Evolutionary conservation across 768 basidiomycete genomes (phyloP), one percentile per base, ranked within the genome.

Genomic region (Harrya chromipes): DNA sequence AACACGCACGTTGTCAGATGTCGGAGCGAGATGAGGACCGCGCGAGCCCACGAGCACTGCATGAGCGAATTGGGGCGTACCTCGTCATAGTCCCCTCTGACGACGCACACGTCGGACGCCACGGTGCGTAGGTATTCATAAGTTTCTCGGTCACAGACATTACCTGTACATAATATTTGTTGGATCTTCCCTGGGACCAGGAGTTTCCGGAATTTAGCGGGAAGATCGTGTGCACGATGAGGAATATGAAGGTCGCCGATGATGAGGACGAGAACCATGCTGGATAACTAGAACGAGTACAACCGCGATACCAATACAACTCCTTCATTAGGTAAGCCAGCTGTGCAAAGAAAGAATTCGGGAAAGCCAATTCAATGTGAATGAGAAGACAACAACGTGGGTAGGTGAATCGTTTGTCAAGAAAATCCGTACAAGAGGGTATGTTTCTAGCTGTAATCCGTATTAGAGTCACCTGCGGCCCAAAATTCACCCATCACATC

Each of bases 181-280:
- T 94, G 91, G 39, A 99, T 98, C 70, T 99, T 99, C 19, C 97
- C 97, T 17, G 90, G 90, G 6, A 91, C 85, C 45, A 99, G 77
- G 1, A 98, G 84, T 64, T 97, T 97, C 74, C 95, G 94, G 74
- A 99, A 99, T 72, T 97, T 97, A 13, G 83, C 75, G 0, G 97
- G 94, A 9, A 99, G 80, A 63, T 97, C 97, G 66, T 97, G 91
- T 9, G 74, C 76, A 38, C 90, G 74, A 66, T 91, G 87, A 1
- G 97, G 97, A 63, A 97, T 98, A 69, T 97, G 94, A 19, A 98
- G 81, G 75, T 99, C 97, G 44, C 95, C 95, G 56, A 98, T 92
- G 61, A 97, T 83, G 49, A 98, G 88, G 36, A 99, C 95, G 56
- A 98, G 87, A 84, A 95, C 66, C 66, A 68, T 68, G 55, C 49